Percentiles rank a stretch among this genome's conserved stretches.
Evolutionary conservation across 306 rosid genomes (phyloP).

Genomic region (Calophaca sinica): DNA sequence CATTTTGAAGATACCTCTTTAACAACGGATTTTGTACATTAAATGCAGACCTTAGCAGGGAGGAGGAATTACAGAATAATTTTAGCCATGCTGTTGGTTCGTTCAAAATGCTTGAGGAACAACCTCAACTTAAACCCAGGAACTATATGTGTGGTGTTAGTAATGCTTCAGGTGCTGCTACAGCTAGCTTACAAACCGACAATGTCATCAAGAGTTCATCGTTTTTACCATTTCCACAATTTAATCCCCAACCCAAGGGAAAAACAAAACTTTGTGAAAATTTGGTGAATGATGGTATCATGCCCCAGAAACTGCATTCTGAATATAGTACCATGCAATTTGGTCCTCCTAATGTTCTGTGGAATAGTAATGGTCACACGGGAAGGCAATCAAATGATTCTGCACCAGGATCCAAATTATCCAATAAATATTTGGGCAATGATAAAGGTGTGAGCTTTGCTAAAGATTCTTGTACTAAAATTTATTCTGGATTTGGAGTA

Average conservation of each 20-base stretch:
- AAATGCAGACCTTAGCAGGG: constrained; percentile 51
- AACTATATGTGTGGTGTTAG: constrained; percentile 49
- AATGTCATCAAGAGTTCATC: constrained; percentile 48
- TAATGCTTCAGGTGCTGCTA: constrained; percentile 45
- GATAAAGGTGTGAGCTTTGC: constrained; percentile 49
- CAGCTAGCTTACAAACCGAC: constrained; percentile 42
- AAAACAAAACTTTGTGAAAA: constrained; percentile 37
- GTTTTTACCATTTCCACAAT: constrained; percentile 47
- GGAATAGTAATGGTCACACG: constrained; percentile 39
- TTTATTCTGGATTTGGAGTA: constrained; percentile 47
- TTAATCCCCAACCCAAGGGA: constrained; percentile 40
- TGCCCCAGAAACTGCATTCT: constrained; percentile 47
- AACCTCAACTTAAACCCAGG: constrained; percentile 48
- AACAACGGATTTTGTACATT: constrained; percentile 38
- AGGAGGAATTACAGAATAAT: constrained; percentile 46
- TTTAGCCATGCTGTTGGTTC: constrained; percentile 44
- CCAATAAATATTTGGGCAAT: constrained; percentile 46
- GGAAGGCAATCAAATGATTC: constrained; percentile 52
- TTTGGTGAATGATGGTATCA: constrained; percentile 35
- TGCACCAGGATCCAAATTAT: constrained; percentile 11
- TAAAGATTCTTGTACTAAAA: constrained; percentile 38
- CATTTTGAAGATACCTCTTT: constrained; percentile 38
- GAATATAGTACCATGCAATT: constrained; percentile 47
- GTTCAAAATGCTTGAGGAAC: constrained; percentile 47
- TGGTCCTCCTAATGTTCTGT: constrained; percentile 41